These are phyloP conservation scores for Nicotiana otophora DNA, from an alignment of 257 asterid genomes.

Conservation along the genomic window DNA sequence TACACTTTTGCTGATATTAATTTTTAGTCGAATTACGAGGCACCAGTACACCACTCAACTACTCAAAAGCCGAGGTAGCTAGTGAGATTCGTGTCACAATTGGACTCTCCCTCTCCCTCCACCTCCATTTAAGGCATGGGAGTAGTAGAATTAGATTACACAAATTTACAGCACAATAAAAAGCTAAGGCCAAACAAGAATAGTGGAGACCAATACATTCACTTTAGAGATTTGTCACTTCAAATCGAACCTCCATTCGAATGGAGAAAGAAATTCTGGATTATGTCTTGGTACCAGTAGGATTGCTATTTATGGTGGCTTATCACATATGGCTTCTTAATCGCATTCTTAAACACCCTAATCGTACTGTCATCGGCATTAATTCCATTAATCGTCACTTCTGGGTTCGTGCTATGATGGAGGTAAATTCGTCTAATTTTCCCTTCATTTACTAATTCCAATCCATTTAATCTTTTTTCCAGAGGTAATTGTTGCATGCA, in stretches of 20 bases:
- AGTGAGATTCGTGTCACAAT: conserved; percentile 18
- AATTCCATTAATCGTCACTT: conserved; percentile 84
- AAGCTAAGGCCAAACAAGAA: not conserved
- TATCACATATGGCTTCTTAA: conserved; percentile 80
- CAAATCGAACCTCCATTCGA: not conserved
- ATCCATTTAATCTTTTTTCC: not conserved
- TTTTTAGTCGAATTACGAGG: not conserved
- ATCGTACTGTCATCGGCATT: conserved; percentile 76
- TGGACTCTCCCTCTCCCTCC: not conserved
- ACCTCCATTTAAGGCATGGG: not conserved
- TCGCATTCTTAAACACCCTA: conserved; percentile 55
- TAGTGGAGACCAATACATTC: not conserved
- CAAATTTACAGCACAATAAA: not conserved
- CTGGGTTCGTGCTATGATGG: conserved; percentile 95
- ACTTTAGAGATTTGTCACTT: not conserved
- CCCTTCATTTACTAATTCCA: not conserved
- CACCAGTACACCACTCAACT: not conserved
- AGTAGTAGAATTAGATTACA: not conserved
- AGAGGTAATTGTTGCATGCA: not conserved
- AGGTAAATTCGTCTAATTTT: conserved; percentile 30
- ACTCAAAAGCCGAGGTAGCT: not conserved
- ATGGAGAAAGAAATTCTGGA: conserved; percentile 66
- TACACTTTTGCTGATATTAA: not conserved
- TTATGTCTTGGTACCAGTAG: conserved; percentile 63
- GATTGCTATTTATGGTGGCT: conserved; percentile 44